Conservation (phyloP, 169 alveolate species). For the Perkinsus olseni region DNA sequence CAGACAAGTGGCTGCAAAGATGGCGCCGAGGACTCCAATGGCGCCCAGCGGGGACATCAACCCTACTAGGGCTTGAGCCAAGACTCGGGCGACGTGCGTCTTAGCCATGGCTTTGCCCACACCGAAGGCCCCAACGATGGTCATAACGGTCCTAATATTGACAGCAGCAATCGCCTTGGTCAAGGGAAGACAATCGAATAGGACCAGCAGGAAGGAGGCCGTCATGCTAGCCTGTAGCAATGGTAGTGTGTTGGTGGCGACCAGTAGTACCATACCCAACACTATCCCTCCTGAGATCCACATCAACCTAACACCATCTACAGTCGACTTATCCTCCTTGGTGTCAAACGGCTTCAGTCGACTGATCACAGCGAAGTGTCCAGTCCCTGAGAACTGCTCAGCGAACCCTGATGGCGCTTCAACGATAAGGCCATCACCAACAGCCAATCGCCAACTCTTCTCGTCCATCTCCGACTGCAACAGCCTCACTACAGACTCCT, state of each 20-base stretch:
- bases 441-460: neutral
- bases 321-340: neutral
- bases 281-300: neutral
- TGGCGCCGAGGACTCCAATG: conserved; percentile 2
- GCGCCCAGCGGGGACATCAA: conserved; percentile 9
- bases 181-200: neutral
- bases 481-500: neutral
- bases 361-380: neutral
- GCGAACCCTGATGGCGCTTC: neutral
- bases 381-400: neutral
- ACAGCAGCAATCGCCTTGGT: neutral
- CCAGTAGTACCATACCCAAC: neutral
- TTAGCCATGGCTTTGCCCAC: conserved; percentile 16
- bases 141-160: conserved; percentile 12
- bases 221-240: conserved; percentile 5
- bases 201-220: neutral
- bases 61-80: neutral
- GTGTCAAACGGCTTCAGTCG: neutral
- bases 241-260: conserved; percentile 8
- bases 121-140: conserved; percentile 19
- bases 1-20: neutral
- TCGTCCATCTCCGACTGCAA: neutral
- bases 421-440: conserved; percentile 4
- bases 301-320: neutral
- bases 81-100: neutral